Base-by-base conservation (phyloP, 1,139 yeast genomes). In the Lodderomyces elongisporus region DNA sequence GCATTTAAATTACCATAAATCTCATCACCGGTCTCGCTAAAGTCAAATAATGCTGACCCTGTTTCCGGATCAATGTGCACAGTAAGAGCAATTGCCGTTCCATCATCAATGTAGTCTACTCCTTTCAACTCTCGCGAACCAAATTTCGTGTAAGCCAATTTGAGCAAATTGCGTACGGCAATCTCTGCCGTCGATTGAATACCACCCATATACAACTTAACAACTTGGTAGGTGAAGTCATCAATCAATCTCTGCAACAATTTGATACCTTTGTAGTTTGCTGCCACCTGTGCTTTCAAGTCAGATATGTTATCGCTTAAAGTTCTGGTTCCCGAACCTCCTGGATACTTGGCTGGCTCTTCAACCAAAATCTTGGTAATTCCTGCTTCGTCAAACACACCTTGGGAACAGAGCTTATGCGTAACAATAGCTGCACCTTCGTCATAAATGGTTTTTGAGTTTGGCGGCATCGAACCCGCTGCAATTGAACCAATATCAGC, bases 381-480 rank as follows among this genome's bases (percentile, higher is more conserved):
- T 2, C 70, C 70, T 16, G 35, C 62, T 41, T 65, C 70, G 41
- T 66, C 71, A 44, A 66, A 66, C 14, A 45, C 47, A 2, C 71
- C 73, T 28, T 54, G 46, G 2, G 48, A 39, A 36, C 68, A 62
- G 25, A 66, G 51, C 34, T 65, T 65, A 38, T 61, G 66, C 4
- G 69, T 56, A 4, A 63, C 51, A 17, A 66, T 64, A 4, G 70
- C 57, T 8, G 72, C 73, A 13, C 73, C 73, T 51, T 66, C 73
- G 36, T 66, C 69, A 35, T 42, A 56, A 27, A 66, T 63, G 2
- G 70, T 62, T 42, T 65, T 66, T 2, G 71, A 65, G 37, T 64
- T 61, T 10, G 72, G 68, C 22, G 73, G 72, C 73, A 66, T 66
- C 0, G 70, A 62, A 2, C 72, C 72, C 6, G 71, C 71, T 17